phyloP scores from a whole-genome alignment of 768 basidiomycete genomes.

The Rhodotorula kratochvilovae region DNA sequence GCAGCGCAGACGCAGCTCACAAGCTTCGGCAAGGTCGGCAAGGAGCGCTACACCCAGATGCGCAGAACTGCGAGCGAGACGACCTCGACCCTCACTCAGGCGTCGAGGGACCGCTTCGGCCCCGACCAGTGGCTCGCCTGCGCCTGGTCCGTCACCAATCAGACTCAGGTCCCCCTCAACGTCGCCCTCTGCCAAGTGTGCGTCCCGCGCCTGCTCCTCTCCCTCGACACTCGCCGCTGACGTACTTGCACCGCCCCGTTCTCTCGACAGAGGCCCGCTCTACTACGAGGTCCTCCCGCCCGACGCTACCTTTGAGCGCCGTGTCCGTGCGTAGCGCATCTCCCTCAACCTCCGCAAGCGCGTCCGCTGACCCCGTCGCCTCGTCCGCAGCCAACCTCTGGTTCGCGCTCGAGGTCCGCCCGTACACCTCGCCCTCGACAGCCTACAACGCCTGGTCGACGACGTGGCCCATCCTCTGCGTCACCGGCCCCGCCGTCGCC shows the following conservation, averaged over 20 bases:
- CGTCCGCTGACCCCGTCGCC: background rate
- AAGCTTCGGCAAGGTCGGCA: background rate
- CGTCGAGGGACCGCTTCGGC: background rate
- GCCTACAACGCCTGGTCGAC: slow-evolving; percentile 24
- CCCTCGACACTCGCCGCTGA: background rate
- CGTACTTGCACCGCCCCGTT: background rate
- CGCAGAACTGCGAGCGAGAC: background rate
- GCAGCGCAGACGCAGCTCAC: background rate
- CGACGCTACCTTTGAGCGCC: slow-evolving; percentile 27
- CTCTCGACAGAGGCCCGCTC: slow-evolving; percentile 29
- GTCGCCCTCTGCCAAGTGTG: slow-evolving; percentile 2
- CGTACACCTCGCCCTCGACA: slow-evolving; percentile 9
- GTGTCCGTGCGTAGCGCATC: slow-evolving; percentile 14
- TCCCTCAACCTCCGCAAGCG: background rate
- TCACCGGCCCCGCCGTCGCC: slow-evolving; percentile 29
- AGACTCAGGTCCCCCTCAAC: slow-evolving; percentile 33
- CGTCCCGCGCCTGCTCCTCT: background rate
- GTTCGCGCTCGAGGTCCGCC: slow-evolving; percentile 28
- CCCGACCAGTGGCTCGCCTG: slow-evolving; percentile 12
- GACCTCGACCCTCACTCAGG: background rate
- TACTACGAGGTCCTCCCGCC: slow-evolving; percentile 32
- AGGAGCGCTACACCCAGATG: background rate
- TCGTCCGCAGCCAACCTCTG: slow-evolving; percentile 17
- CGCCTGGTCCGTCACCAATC: slow-evolving; percentile 23
- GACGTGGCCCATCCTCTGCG: slow-evolving; percentile 32